Evolutionary conservation across 2,329 filamentous ascomycete species (phyloP).

Genomic region (Aureobasidium sp.): DNA sequence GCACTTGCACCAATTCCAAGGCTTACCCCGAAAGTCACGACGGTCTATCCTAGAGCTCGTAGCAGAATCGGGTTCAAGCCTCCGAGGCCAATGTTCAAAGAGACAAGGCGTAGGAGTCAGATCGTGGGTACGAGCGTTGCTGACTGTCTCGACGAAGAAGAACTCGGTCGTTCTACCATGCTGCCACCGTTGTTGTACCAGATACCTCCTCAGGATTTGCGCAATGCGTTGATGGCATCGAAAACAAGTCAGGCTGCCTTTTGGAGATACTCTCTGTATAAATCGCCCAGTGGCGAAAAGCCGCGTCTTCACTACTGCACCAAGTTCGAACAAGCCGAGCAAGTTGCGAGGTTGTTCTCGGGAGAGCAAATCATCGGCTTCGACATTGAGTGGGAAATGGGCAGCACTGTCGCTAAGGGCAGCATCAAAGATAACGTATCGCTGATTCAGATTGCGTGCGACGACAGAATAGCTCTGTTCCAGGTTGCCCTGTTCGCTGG

Average conservation of each 20-base stretch:
- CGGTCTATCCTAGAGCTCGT: slow-evolving; percentile 2
- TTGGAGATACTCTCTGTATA: slow-evolving; percentile 63
- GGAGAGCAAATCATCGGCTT: slow-evolving; percentile 69
- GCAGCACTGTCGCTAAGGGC: slow-evolving; percentile 21
- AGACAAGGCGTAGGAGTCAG: neutral
- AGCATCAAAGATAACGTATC: slow-evolving; percentile 62
- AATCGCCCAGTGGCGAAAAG: slow-evolving; percentile 42
- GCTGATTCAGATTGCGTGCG: slow-evolving; percentile 72
- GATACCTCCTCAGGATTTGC: slow-evolving; percentile 8
- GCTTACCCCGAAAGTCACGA: neutral
- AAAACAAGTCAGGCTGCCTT: slow-evolving; percentile 1
- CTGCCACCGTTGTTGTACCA: neutral
- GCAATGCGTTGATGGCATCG: slow-evolving; percentile 3
- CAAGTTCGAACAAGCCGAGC: slow-evolving; percentile 57
- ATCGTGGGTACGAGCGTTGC: neutral
- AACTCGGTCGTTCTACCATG: neutral
- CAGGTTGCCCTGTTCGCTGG: slow-evolving; percentile 57
- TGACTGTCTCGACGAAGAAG: neutral
- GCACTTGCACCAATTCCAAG: neutral
- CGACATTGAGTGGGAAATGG: slow-evolving; percentile 73
- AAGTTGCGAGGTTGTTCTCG: slow-evolving; percentile 56
- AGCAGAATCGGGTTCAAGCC: neutral
- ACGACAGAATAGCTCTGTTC: slow-evolving; percentile 69
- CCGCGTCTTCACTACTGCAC: slow-evolving; percentile 72
- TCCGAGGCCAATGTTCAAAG: slow-evolving; percentile 5